A percentile compares a stretch with the other conserved stretches of the same genome.
These are phyloP conservation scores for Podospora tetraspora DNA, from an alignment of 495 filamentous ascomycete genomes.

Conservation along the genomic window DNA sequence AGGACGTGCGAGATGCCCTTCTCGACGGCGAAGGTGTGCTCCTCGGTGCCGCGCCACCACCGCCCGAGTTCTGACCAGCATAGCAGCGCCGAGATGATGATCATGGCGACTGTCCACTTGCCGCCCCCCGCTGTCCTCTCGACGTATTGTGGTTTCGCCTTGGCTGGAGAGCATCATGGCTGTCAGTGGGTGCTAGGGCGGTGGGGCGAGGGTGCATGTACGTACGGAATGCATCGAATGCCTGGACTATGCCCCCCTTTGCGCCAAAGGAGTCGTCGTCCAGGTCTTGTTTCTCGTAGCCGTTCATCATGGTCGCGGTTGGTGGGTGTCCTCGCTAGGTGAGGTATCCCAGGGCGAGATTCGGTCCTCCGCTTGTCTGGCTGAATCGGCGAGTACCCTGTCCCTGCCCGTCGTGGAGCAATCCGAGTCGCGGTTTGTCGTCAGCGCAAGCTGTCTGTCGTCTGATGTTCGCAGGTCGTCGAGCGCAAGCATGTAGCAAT, in stretches of 20 bases:
- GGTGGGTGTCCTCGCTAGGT: conserved; percentile 4
- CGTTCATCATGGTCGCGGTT: conserved; percentile 41
- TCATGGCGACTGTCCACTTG: conserved; percentile 84
- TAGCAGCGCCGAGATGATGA: conserved; percentile 64
- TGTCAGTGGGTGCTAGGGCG: background rate
- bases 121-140: conserved; percentile 76
- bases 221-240: conserved; percentile 97
- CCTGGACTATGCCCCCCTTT: conserved; percentile 64
- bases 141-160: conserved; percentile 91
- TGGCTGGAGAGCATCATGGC: conserved; percentile 56
- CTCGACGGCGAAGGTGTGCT: conserved; percentile 89
- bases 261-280: conserved; percentile 76
- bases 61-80: conserved; percentile 68
- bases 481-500: background rate
- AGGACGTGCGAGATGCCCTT: conserved; percentile 81
- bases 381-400: background rate
- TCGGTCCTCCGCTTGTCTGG: background rate
- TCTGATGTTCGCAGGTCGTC: background rate
- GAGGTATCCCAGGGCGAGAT: background rate
- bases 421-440: background rate
- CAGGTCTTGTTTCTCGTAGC: conserved; percentile 61
- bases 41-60: conserved; percentile 78
- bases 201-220: conserved; percentile 19
- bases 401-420: background rate
- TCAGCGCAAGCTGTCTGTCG: background rate